Conservation (phyloP, 1,139 yeast species). For the Debaryomyces sp. region DNA sequence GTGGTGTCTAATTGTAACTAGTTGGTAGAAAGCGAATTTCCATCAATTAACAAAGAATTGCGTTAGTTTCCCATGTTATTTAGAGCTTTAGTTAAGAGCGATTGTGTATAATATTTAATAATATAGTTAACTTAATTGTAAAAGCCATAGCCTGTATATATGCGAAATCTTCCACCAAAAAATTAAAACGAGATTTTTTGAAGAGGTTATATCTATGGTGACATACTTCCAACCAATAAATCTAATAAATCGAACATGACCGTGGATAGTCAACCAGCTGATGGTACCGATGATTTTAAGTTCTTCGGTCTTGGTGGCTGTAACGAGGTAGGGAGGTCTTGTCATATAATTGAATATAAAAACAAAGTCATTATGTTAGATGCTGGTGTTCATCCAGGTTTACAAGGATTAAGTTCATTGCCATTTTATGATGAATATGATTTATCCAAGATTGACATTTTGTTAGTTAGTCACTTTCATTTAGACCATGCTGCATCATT, state of each 20-base stretch:
- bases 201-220: not conserved
- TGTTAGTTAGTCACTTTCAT: slow-evolving; percentile 92
- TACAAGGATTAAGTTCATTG: slow-evolving; percentile 83
- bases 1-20: slow-evolving; percentile 54
- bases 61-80: not conserved
- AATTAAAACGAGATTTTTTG: slow-evolving; percentile 1
- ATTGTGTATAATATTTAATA: not conserved
- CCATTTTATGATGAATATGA: slow-evolving; percentile 97
- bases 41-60: not conserved
- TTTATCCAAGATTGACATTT: slow-evolving; percentile 78
- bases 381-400: slow-evolving; percentile 98
- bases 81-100: not conserved
- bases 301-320: slow-evolving; percentile 99
- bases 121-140: not conserved
- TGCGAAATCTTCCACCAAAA: not conserved
- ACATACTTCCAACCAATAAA: not conserved
- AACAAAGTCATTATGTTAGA: slow-evolving; percentile 97
- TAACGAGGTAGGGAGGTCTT: slow-evolving; percentile 95
- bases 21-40: not conserved
- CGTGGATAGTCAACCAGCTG: slow-evolving; percentile 9
- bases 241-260: slow-evolving; percentile 11
- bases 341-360: slow-evolving; percentile 88
- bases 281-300: slow-evolving; percentile 50
- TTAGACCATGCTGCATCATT: slow-evolving; percentile 97
- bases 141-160: not conserved